Evolutionary conservation across 2,329 filamentous ascomycete species (phyloP), one percentile per base, ranked within the genome.

Genomic region (Tolypocladium endophyticum): DNA sequence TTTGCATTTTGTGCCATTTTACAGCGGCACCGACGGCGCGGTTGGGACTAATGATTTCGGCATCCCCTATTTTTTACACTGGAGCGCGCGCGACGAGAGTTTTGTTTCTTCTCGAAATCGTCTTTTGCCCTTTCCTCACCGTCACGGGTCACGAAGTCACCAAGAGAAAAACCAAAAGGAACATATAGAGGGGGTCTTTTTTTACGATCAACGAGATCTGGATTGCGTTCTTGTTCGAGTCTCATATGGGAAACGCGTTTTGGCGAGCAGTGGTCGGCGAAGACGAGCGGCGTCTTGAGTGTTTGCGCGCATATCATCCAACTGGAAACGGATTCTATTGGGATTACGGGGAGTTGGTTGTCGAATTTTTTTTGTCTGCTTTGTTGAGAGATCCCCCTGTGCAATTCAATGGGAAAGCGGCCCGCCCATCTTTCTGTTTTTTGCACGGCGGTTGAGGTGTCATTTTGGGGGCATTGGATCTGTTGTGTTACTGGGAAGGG

Each of bases 81-180:
- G 68, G 61, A 66, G 63, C 61, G 63, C 58, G 61, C 57, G 55
- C 61, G 59, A 63, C 56, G 61, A 55, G 36, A 28, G 52, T 52
- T 59, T 50, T 55, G 38, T 57, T 56, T 56, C 59, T 60, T 36
- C 53, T 56, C 38, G 58, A 69, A 70, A 71, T 68, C 68, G 68
- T 67, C 69, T 70, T 70, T 65, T 64, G 39, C 62, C 59, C 57
- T 61, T 53, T 67, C 66, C 65, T 69, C 61, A 62, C 63, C 68
- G 67, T 64, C 56, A 68, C 66, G 80, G 74, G 78, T 77, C 70
- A 80, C 67, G 73, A 81, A 78, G 78, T 75, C 71, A 73, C 73
- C 71, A 74, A 71, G 65, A 69, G 62, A 55, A 68, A 76, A 75
- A 73, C 36, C 20, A 75, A 77, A 77, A 79, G 75, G 68, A 74